Percentiles rank a stretch among this genome's conserved stretches.
Conservation (phyloP, 2,329 filamentous ascomycete species). For the Xylaria sp. region DNA sequence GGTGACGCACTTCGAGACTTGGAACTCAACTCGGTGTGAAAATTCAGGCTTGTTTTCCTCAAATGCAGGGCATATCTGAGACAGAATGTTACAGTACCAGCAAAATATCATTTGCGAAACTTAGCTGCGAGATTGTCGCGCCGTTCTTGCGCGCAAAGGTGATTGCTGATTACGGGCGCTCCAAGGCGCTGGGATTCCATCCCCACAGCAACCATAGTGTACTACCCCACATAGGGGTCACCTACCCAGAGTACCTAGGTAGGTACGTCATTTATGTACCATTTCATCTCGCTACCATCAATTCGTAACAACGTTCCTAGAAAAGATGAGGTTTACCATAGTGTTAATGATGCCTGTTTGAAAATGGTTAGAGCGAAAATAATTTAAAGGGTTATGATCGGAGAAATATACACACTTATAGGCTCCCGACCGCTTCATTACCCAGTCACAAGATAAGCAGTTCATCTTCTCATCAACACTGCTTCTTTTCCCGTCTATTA, state of each 20-base stretch:
- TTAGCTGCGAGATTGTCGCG: not conserved
- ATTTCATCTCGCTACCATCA: too few relatives aligned
- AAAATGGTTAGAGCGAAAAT: too few relatives aligned
- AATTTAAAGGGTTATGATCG: too few relatives aligned
- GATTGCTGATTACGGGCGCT: not conserved
- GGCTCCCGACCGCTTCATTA: too few relatives aligned
- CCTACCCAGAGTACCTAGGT: too few relatives aligned
- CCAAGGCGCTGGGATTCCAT: conserved; percentile 9
- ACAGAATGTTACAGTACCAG: not conserved
- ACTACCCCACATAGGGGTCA: conserved; percentile 14
- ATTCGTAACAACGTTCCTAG: too few relatives aligned
- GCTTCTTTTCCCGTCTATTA: not conserved
- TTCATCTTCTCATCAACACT: too few relatives aligned
- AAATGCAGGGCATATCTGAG: not conserved
- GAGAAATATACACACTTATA: too few relatives aligned
- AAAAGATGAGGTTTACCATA: too few relatives aligned
- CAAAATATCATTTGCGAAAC: conserved; percentile 8
- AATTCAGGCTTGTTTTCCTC: not conserved
- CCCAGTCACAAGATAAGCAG: too few relatives aligned
- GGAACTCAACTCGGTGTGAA: not conserved
- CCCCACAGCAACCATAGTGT: conserved; percentile 32
- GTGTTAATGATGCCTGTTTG: too few relatives aligned
- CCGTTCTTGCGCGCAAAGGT: not conserved
- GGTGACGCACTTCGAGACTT: not conserved
- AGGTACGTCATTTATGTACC: not conserved